Base-by-base conservation (phyloP, 2,329 filamentous ascomycete genomes). In the Sporothrix pseudoabietina region DNA sequence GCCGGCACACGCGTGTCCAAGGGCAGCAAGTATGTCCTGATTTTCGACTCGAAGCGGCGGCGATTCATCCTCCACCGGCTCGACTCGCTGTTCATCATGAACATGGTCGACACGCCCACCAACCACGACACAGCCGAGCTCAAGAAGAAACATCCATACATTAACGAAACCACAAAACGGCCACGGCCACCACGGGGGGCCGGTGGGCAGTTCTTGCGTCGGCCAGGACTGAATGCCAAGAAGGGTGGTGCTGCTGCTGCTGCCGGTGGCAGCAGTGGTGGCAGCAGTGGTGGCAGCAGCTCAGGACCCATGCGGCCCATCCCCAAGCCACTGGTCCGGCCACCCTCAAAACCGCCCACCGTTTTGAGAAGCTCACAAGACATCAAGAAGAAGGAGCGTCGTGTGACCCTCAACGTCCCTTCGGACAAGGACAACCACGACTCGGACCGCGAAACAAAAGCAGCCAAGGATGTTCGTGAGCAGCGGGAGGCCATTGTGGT, bases 21-120 rank as follows among this genome's bases (percentile, higher is more conserved):
- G 74, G 84, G 87, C 73, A 84, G 83, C 72, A 86, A 90, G 79
- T 90, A 88, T 78, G 87, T 90, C 52, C 86, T 97, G 70, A 87
- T 95, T 73, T 96, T 95, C 79, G 92, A 97, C 80, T 86, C 91
- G 9, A 84, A 86, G 22, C 89, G 89, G 71, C 89, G 95, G 78
- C 91, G 87, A 72, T 96, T 96, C 77, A 89, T 96, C 39, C 86
- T 98, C 72, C 94, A 98, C 83, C 90, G 89, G 70, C 85, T 98
- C 72, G 89, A 93, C 79, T 91, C 90, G n/a, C 90, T 90, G 54
- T 92, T 97, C 82, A 91, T 93, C 78, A 94, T 97, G 91, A 98
- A 97, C 81, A 83, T 97, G 71, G 89, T 88, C 71, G 89, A 87
- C 72, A 89, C 89, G 16, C 92, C 91, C 2, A 87, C 86, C 76